Evolutionary conservation across 2,329 filamentous ascomycete genomes (phyloP).

Genomic region (Ophiostoma triangulosporum): DNA sequence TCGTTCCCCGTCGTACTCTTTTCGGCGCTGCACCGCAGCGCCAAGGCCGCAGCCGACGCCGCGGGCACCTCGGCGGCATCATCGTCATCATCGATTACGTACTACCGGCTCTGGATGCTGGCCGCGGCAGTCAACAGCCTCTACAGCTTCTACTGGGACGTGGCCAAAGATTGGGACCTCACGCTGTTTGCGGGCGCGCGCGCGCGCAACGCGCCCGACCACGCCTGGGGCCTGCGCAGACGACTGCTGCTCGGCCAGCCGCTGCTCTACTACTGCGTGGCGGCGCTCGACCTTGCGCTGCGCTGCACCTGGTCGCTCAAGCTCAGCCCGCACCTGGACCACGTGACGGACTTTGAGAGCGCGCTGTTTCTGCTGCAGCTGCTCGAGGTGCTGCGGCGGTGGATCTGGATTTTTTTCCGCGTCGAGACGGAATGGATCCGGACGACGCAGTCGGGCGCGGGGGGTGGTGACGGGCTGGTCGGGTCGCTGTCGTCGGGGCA

Average conservation of each 20-base stretch:
- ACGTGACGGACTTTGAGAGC: slow-evolving; percentile 74
- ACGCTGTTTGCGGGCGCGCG: slow-evolving; percentile 53
- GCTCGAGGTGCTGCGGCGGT: slow-evolving; percentile 74
- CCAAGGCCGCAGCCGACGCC: slow-evolving; percentile 25
- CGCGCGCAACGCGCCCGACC: slow-evolving; percentile 46
- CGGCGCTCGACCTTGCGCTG: slow-evolving; percentile 64
- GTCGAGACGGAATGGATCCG: slow-evolving; percentile 87
- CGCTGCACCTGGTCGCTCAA: slow-evolving; percentile 88
- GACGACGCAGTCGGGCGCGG: slow-evolving; percentile 13
- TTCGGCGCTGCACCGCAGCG: slow-evolving; percentile 56
- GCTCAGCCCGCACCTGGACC: slow-evolving; percentile 67
- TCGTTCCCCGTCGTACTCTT: slow-evolving; percentile 86
- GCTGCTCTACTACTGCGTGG: slow-evolving; percentile 69
- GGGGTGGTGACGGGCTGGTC: not conserved
- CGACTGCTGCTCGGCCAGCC: slow-evolving; percentile 55
- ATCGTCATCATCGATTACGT: slow-evolving; percentile 24
- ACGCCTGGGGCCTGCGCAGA: slow-evolving; percentile 66
- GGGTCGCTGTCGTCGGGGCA: slow-evolving; percentile 12
- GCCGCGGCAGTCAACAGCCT: slow-evolving; percentile 71
- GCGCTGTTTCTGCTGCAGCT: slow-evolving; percentile 81
- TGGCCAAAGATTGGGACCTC: slow-evolving; percentile 92
- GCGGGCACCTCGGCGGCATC: slow-evolving; percentile 16
- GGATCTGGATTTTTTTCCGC: slow-evolving; percentile 95
- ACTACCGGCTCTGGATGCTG: slow-evolving; percentile 50
- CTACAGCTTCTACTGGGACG: slow-evolving; percentile 98